Base-by-base conservation (phyloP, 179 eudicot genomes). In the Carnegiea gigantea region DNA sequence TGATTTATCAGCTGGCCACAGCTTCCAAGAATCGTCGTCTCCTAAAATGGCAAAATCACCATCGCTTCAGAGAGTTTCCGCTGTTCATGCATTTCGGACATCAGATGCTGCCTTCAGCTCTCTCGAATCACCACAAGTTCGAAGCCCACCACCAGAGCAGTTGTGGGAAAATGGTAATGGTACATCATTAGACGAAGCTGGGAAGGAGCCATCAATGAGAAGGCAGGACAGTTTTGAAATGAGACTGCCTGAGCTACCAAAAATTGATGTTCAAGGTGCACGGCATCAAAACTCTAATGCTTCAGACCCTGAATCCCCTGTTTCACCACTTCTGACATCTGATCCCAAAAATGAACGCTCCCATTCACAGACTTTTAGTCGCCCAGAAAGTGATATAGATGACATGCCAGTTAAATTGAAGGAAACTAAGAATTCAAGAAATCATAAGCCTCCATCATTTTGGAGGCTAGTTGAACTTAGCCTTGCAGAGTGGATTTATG, bases 381-480 rank as follows among this genome's bases (percentile, higher is more conserved):
- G 99, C 73, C 99, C 97, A 81, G 85, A 78, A 82, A 91, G 92
- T 80, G 91, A 88, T 36, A 88, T 83, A 62, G 97, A 90, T 67
- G 92, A 90, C 80, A 80, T 83, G 80, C 89, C 93, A 2, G 48
- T 84, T 82, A 82, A 84, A 74, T 43, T 70, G 77, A 89, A 88
- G 87, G 91, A 89, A 51, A 71, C 78, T 14, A 91, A 89, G 82
- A 88, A 85, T 81, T 49, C 73, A 62, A 81, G 44, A 73, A 84
- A 83, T 57, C 86, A 80, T 49, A 87, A 86, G 81, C 88, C 91
- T 40, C 99, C 99, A 51, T 89, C 99, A 17, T 87, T 96, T 84
- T 96, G 97, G 99, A 96, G 98, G 90, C 98, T 96, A 78, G 91
- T 95, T 81, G 97, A 96, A 82, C 97, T 96, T 84, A 96, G 99